Evolutionary conservation across 257 asterid species (phyloP).

Genomic region (Solanum corneliomulleri): DNA sequence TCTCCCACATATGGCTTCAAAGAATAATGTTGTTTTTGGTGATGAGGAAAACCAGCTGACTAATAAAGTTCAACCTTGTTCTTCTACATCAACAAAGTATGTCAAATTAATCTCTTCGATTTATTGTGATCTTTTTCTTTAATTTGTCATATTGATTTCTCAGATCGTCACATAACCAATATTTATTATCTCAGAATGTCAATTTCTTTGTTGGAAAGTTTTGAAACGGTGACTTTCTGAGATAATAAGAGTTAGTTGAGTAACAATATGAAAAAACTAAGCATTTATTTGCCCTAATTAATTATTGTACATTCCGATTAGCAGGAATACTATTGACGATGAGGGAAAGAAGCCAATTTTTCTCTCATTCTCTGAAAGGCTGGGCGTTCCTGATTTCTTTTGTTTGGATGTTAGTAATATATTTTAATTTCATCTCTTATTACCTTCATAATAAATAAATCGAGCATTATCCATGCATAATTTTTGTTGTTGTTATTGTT

Average conservation of each 20-base stretch:
- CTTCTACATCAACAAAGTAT: background rate
- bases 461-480: background rate
- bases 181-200: too few species aligned
- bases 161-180: too few species aligned
- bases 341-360: slow-evolving; percentile 12
- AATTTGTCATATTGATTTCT: too few species aligned
- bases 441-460: too few species aligned
- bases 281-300: too few species aligned
- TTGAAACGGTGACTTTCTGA: too few species aligned
- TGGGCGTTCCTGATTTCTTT: slow-evolving; percentile 40
- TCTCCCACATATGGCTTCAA: background rate
- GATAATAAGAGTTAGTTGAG: too few species aligned
- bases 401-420: slow-evolving; percentile 29
- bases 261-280: too few species aligned
- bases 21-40: background rate
- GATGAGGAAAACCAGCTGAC: background rate
- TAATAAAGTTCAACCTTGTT: background rate
- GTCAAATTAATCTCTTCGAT: background rate
- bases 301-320: background rate
- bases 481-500: background rate
- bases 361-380: slow-evolving; percentile 20
- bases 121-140: background rate
- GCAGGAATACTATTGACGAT: background rate
- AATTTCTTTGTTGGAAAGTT: too few species aligned
- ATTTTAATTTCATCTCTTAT: background rate